Evolutionary conservation across 2,329 filamentous ascomycete genomes (phyloP).

Genomic region (Pseudopyricularia cyperi): DNA sequence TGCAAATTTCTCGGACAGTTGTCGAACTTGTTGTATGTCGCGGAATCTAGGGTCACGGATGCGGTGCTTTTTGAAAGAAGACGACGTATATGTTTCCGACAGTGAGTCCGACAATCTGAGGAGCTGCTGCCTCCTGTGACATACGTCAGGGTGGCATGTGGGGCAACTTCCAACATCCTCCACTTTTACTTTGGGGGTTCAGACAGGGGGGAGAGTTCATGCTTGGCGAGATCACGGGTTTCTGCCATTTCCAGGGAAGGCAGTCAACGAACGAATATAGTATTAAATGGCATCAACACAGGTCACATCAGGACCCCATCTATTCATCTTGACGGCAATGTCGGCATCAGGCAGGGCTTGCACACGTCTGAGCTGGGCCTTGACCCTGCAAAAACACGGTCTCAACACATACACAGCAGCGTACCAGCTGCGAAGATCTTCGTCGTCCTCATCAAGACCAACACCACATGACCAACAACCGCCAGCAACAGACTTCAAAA

Average conservation of each 20-base stretch:
- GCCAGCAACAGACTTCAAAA: background rate
- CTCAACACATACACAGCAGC: background rate
- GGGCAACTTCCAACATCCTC: background rate
- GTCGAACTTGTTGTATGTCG: background rate
- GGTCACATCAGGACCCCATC: background rate
- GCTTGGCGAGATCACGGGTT: background rate
- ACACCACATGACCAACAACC: background rate
- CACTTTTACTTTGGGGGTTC: no score
- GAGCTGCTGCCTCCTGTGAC: background rate
- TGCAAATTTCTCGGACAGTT: background rate
- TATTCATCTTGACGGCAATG: background rate
- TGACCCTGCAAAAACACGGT: background rate
- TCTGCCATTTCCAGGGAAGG: background rate
- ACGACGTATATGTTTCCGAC: background rate
- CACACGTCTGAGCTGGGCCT: background rate
- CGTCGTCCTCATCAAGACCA: background rate
- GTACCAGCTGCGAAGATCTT: background rate
- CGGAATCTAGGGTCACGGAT: background rate
- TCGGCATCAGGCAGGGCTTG: background rate
- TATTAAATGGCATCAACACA: background rate
- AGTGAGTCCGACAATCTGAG: background rate
- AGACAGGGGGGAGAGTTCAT: no score
- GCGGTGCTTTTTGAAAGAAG: background rate
- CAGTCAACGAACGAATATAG: no score
- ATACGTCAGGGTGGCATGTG: background rate